Conservation (phyloP, 257 asterid genomes). For the Agastache rugosa region DNA sequence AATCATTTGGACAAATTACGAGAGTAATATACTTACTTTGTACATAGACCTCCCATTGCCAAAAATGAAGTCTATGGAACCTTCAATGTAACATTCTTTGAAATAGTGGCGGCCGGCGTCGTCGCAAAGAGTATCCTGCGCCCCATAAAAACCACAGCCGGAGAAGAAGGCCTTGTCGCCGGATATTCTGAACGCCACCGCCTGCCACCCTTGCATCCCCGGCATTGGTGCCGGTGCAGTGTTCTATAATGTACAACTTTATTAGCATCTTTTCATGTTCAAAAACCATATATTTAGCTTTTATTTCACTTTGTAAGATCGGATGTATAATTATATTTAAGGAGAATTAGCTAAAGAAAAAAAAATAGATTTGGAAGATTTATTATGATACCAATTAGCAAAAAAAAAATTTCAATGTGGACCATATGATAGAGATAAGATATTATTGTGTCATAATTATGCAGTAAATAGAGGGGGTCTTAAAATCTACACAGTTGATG, state of each 20-base stretch:
- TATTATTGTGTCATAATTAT: not conserved
- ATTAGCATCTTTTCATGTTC: not conserved
- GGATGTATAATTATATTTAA: not conserved
- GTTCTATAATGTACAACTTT: slow-evolving; percentile 44
- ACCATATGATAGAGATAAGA: slow-evolving; percentile 1
- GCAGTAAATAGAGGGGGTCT: not conserved
- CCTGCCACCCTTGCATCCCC: slow-evolving; percentile 94
- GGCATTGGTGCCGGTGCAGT: slow-evolving; percentile 96
- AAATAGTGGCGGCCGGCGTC: slow-evolving; percentile 95
- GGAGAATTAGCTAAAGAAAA: too few relatives aligned
- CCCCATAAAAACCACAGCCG: slow-evolving; percentile 92
- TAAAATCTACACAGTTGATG: not conserved
- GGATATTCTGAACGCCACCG: slow-evolving; percentile 88
- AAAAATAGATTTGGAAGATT: not conserved
- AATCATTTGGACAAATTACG: not conserved
- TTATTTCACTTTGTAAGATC: not conserved
- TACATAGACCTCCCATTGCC: slow-evolving; percentile 95
- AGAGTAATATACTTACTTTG: slow-evolving; percentile 45
- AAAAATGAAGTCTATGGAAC: slow-evolving; percentile 92
- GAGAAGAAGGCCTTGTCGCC: slow-evolving; percentile 90
- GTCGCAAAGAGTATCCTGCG: slow-evolving; percentile 92
- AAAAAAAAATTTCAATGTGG: not conserved
- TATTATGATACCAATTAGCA: not conserved
- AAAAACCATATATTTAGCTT: not conserved
- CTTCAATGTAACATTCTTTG: slow-evolving; percentile 89